Evolutionary conservation across 2,329 filamentous ascomycete genomes (phyloP).

Genomic region (Ascochyta koolunga): DNA sequence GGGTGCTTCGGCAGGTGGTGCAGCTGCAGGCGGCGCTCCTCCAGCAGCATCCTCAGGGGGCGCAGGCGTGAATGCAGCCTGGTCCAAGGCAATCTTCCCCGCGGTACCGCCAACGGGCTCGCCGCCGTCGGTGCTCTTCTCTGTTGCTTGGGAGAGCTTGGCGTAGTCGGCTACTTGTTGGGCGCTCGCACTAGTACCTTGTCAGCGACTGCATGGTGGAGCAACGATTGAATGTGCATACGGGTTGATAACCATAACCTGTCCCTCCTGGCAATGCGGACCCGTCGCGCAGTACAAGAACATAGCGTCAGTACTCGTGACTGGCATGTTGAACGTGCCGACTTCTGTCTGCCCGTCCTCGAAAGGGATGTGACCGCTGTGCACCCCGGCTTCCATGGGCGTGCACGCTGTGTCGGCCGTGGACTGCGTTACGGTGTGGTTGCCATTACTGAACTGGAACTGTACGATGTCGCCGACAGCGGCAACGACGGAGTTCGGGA

Average conservation of each 20-base stretch:
- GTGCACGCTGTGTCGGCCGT: slow-evolving; percentile 33
- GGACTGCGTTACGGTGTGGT: slow-evolving; percentile 42
- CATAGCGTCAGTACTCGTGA: slow-evolving; percentile 37
- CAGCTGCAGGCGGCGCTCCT: slow-evolving; percentile 17
- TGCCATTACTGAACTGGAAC: slow-evolving; percentile 42
- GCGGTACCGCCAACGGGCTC: slow-evolving; percentile 27
- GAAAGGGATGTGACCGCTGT: slow-evolving; percentile 41
- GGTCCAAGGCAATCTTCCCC: slow-evolving; percentile 29
- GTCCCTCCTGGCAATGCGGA: slow-evolving; percentile 39
- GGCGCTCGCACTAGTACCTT: slow-evolving; percentile 14
- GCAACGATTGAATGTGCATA: background rate
- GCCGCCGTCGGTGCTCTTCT: slow-evolving; percentile 30
- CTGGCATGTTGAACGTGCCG: slow-evolving; percentile 40
- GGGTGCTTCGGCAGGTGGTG: slow-evolving; percentile 15
- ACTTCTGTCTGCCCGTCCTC: slow-evolving; percentile 36
- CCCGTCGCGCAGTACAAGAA: slow-evolving; percentile 42
- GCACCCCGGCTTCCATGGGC: slow-evolving; percentile 34
- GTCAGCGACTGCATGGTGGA: background rate
- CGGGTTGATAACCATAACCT: slow-evolving; percentile 39
- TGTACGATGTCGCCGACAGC: slow-evolving; percentile 39
- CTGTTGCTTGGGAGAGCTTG: slow-evolving; percentile 32
- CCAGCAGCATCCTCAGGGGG: slow-evolving; percentile 26
- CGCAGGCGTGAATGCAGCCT: slow-evolving; percentile 35
- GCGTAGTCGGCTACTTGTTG: slow-evolving; percentile 37
- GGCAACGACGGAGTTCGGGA: slow-evolving; percentile 35